Evolutionary conservation across 2,329 filamentous ascomycete genomes (phyloP), one percentile per base, ranked within the genome.

Genomic region (Pyrenochaeta sp.): DNA sequence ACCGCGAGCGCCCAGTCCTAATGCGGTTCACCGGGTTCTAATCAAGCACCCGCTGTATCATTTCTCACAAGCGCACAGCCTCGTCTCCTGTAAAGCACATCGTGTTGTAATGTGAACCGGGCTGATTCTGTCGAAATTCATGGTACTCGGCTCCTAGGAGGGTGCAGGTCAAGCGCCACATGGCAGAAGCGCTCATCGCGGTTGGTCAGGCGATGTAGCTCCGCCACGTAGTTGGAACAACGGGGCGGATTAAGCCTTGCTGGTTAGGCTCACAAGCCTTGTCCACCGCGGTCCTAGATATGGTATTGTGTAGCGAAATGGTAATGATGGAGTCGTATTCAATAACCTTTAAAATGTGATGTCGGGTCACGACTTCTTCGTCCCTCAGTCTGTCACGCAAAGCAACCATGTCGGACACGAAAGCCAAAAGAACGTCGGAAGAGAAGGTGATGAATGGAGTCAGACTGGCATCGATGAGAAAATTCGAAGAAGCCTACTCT

Each of bases 381-480:
- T 2, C n/a, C 9, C 13, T 18, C 11, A 19, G 6, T 3, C n/a
- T 32, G 18, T 17, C 3, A 7, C 21, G 15, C 22, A 9, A 21
- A n/a, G 10, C 6, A 23, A 40, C 30, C 8, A 45, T 45, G 42
- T 10, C 35, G 2, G 28, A 42, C 28, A 42, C n/a, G 21, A 49
- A 49, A 30, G 36, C 34, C 6, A 27, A 28, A 23, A 10, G 22
- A 14, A 53, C 38, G 11, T 4, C 15, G 1, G 41, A 35, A 18
- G 51, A 48, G 35, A 53, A 29, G 35, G 18, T 10, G 23, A 48
- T 41, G 37, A 52, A 52, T 11, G 6, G 14, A 3, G 10, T 18
- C 7, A 36, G 48, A 7, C 35, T 27, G 27, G 14, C 19, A 13
- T 48, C 44, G 9, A 44, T 52, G 36, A 52, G 29, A 24, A 34